Evolutionary conservation across 805 yeast genomes (phyloP).

Genomic region (Torulaspora quercuum): DNA sequence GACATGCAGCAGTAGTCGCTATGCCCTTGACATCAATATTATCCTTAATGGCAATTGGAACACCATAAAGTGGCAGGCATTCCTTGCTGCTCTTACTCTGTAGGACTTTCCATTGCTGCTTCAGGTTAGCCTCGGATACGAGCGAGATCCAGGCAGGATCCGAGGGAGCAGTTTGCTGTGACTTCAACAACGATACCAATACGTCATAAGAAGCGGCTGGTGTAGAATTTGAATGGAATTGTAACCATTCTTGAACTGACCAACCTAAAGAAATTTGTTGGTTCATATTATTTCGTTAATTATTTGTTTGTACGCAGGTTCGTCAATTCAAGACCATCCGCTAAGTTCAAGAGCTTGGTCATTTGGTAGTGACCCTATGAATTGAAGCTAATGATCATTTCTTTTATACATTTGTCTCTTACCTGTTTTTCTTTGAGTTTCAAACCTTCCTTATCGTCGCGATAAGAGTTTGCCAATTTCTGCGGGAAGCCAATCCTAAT

Average conservation of each 20-base stretch:
- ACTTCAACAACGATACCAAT: conserved; percentile 45
- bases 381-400: too few relatives aligned
- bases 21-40: conserved; percentile 84
- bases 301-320: too few relatives aligned
- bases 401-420: too few relatives aligned
- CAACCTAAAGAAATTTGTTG: conserved; percentile 49
- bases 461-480: too few relatives aligned
- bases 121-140: conserved; percentile 56
- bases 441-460: too few relatives aligned
- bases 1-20: conserved; percentile 94
- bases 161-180: conserved; percentile 44
- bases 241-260: conserved; percentile 76
- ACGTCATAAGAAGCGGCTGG: conserved; percentile 56
- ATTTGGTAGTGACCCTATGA: too few relatives aligned
- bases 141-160: conserved; percentile 95
- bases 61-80: conserved; percentile 77
- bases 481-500: too few relatives aligned
- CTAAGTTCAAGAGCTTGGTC: too few relatives aligned
- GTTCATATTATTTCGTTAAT: background rate
- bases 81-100: conserved; percentile 56
- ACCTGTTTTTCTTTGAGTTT: too few relatives aligned
- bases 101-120: conserved; percentile 74
- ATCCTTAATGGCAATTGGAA: conserved; percentile 92
- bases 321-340: too few relatives aligned
- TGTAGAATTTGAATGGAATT: conserved; percentile 59